phyloP scores from a whole-genome alignment of 2,329 filamentous ascomycete genomes.

The Alternaria alternata region DNA sequence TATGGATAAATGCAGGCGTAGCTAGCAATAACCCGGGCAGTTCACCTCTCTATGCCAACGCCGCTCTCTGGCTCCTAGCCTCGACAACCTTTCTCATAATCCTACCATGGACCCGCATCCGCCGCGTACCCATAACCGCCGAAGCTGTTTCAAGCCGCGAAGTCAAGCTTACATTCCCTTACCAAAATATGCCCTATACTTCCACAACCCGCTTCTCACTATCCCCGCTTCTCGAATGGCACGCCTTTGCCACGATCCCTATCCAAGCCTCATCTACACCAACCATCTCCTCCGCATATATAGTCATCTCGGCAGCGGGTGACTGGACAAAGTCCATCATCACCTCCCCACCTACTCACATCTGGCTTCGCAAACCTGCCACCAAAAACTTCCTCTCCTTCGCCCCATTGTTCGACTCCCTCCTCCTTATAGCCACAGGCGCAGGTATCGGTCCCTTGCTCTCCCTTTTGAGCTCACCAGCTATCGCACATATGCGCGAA shows the following conservation, averaged over 20 bases:
- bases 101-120: conserved; percentile 76
- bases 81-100: conserved; percentile 71
- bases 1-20: conserved; percentile 37
- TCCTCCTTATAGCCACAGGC: conserved; percentile 34
- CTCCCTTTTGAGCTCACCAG: conserved; percentile 23
- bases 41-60: conserved; percentile 13
- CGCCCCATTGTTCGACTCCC: conserved; percentile 26
- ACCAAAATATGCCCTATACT: conserved; percentile 33
- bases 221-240: conserved; percentile 44
- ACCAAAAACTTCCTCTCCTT: conserved; percentile 31
- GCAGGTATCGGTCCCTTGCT: conserved; percentile 36
- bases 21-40: conserved; percentile 6
- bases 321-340: conserved; percentile 44
- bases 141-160: conserved; percentile 76
- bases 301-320: conserved; percentile 46
- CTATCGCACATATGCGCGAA: conserved; percentile 13
- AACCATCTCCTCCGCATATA: conserved; percentile 12
- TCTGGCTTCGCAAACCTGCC: conserved; percentile 30
- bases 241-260: conserved; percentile 50
- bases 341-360: conserved; percentile 13
- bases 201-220: conserved; percentile 28
- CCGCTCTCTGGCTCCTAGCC: conserved; percentile 70
- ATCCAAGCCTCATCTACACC: not conserved
- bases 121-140: conserved; percentile 69
- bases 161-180: conserved; percentile 66